phyloP scores from a whole-genome alignment of 208 protist genomes.

The Endotrypanum monterogeii region DNA sequence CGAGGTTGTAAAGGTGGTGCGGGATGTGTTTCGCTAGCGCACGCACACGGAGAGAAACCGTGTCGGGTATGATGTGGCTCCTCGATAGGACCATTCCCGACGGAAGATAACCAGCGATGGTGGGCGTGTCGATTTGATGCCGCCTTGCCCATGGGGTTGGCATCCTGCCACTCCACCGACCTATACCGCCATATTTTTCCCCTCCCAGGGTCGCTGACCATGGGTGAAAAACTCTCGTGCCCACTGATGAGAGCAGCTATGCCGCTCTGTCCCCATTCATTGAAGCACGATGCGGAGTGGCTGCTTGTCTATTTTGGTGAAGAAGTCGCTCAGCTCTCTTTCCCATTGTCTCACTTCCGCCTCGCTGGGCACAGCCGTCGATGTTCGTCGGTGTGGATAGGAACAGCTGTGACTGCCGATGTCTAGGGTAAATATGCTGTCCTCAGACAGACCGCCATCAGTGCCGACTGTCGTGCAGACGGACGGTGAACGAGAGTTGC shows the following conservation, averaged over 20 bases:
- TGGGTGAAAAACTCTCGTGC: not conserved
- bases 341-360: conserved; percentile 44
- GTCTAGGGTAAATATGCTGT: conserved; percentile 44
- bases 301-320: conserved; percentile 40
- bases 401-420: conserved; percentile 27
- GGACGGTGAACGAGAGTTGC: conserved; percentile 34
- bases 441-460: conserved; percentile 43
- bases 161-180: not conserved
- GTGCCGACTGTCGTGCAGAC: conserved; percentile 40
- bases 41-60: not conserved
- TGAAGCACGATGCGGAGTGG: conserved; percentile 34
- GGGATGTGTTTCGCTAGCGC: not conserved
- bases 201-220: not conserved
- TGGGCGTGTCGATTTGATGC: not conserved
- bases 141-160: not conserved
- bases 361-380: conserved; percentile 24
- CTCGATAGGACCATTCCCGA: not conserved
- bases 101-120: not conserved
- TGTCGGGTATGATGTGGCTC: not conserved
- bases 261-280: not conserved
- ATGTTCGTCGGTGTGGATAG: conserved; percentile 9
- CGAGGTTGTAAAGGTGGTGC: not conserved
- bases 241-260: not conserved
- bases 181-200: not conserved
- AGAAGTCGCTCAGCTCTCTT: conserved; percentile 47